Evolutionary conservation across 768 basidiomycete genomes (phyloP), one percentile per base, ranked within the genome.

Genomic region (Coprinopsis strossmayeri): DNA sequence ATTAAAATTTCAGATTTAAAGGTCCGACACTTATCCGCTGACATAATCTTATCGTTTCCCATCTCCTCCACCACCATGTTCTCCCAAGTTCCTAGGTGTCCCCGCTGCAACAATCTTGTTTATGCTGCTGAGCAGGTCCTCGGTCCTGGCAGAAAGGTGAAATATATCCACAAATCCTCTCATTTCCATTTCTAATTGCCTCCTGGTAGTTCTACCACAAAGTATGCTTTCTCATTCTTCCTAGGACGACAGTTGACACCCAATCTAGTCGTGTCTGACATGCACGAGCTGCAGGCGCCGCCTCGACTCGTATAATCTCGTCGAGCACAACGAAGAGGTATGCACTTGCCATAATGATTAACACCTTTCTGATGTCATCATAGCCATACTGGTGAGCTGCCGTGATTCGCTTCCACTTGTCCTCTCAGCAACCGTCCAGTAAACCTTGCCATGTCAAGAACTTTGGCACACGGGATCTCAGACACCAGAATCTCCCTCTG

Each of bases 61-160:
- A 3, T 45, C 15, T 25, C 15, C 81, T 82, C 2, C 38, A 54
- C 52, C 24, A 52, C 52, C 51, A 58, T 57, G 48, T 89, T 84
- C 58, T 81, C 82, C 52, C 84, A 81, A 38, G 79, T 80, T 3
- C 78, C 86, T 24, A 65, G 70, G 45, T 93, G 90, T 60, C 85
- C 90, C 13, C 67, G 79, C 59, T 93, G 90, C 65, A 65, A 64
- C 50, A 89, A 84, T 64, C 64, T 76, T 0, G 91, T 93, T 26
- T 94, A 94, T 66, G 86, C 85, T 52, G 91, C 90, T 45, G 91
- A 94, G 64, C 89, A 93, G 77, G 87, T 84, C 52, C 81, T 93
- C 72, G 91, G 91, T 17, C 91, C 91, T 46, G 91, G 87, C 20
- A 78, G 91, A 61, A 91, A 86, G 79, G 91, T 90, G 60, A 58